These are phyloP conservation scores for Tolypocladium endophyticum DNA, from an alignment of 2,329 filamentous ascomycete species.

Conservation along the genomic window DNA sequence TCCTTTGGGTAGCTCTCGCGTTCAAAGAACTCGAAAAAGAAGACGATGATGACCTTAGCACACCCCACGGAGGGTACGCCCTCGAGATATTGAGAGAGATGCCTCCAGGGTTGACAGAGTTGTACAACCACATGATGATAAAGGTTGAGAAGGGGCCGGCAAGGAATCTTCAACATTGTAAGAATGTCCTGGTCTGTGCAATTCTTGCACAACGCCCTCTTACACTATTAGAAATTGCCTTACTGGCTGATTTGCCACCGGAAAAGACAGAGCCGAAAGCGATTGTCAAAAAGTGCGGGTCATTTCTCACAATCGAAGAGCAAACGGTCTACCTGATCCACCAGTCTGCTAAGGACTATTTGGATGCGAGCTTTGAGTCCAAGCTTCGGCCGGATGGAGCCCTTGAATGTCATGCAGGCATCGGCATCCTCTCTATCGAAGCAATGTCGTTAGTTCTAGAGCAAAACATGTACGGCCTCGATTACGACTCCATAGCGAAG, in stretches of 20 bases:
- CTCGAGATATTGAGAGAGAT: not conserved
- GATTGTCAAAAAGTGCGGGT: not conserved
- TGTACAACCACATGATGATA: not conserved
- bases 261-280: not conserved
- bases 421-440: conserved; percentile 24
- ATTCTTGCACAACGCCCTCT: not conserved
- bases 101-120: not conserved
- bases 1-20: not conserved
- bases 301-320: not conserved
- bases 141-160: not conserved
- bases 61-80: not conserved
- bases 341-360: not conserved
- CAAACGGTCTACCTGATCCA: not conserved
- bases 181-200: not conserved
- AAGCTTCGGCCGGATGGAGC: conserved; percentile 18
- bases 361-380: not conserved
- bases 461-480: conserved; percentile 24
- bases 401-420: conserved; percentile 12
- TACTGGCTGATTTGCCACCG: not conserved
- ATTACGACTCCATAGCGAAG: conserved; percentile 4
- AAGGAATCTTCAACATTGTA: not conserved
- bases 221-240: not conserved
- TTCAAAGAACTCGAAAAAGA: not conserved
- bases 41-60: not conserved
- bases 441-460: conserved; percentile 14